Base-by-base conservation (phyloP, 192 early-diverging fungal species). In the Geranomyces michiganensis region DNA sequence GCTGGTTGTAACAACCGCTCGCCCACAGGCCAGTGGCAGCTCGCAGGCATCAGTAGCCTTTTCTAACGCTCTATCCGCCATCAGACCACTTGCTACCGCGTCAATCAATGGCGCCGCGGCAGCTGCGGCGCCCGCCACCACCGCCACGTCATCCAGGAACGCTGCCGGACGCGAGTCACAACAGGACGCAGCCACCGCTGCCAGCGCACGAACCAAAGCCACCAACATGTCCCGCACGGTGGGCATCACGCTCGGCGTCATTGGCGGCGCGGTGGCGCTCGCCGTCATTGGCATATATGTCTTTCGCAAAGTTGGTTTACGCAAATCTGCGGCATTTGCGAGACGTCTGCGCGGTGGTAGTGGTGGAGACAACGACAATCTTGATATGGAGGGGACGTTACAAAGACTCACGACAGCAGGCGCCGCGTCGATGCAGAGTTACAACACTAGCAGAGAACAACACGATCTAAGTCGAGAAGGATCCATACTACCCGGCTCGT, bases 241-340 rank as follows among this genome's bases (percentile, higher is more conserved):
- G 4, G 51, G 51, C 7, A 26, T 53, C 24, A 53, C 51, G 7
- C 24, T 53, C 24, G 51, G 51, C 31, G 58, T 60, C 5, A 60
- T 60, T 29, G 58, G 9, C 31, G 58, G 21, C 58, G 58, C 21
- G 6, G 17, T 73, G 41, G 21, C 55, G 31, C 26, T 73, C 33
- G 71, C 63, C n/a, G 36, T 33, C 27, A 8, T 73, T 27, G 71
- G 71, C 19, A 73, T 73, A 41, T 73, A 73, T 63, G 31, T 66
- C 44, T 73, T 73, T 48, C 71, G 71, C 13, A 73, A 73, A 45
- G 17, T 44, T 1, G 63, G 63, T 15, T 63, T 73, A 13, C 24
- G 49, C 19, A 49, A 67, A 26, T 66, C 63, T 32, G 27, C 13
- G 21, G 51, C 7, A 10, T 73, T 73, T 55, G 49, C 14, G 17